phyloP scores from a whole-genome alignment of 2,329 filamentous ascomycete species.

The Fusarium coffeatum region DNA sequence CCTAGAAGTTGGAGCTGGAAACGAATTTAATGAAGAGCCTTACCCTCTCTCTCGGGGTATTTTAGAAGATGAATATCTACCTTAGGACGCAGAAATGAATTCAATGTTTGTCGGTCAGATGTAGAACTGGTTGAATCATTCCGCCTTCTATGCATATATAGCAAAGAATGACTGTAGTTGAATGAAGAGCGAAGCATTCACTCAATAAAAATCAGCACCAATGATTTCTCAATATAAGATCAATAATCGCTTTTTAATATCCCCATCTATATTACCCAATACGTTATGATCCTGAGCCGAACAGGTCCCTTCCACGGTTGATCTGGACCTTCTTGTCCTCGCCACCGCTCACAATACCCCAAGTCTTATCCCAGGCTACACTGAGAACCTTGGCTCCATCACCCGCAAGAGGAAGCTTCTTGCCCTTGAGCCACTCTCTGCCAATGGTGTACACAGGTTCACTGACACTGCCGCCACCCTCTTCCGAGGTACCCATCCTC shows the following conservation, averaged over 20 bases:
- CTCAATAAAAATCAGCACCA: background rate
- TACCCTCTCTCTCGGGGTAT: background rate
- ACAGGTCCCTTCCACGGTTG: constrained; percentile 73
- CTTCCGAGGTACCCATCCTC: constrained; percentile 67
- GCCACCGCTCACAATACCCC: constrained; percentile 90
- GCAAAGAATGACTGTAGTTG: background rate
- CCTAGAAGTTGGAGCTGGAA: background rate
- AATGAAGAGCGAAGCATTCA: background rate
- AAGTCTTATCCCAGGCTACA: constrained; percentile 84
- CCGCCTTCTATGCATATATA: background rate
- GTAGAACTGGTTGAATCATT: background rate
- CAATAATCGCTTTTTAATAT: constrained; percentile 26
- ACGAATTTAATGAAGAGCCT: constrained; percentile 7
- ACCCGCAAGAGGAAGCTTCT: constrained; percentile 74
- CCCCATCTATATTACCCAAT: constrained; percentile 15
- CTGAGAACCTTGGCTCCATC: constrained; percentile 92
- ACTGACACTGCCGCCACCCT: constrained; percentile 73
- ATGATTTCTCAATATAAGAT: constrained; percentile 24
- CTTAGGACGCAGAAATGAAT: background rate
- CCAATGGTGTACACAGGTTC: constrained; percentile 81
- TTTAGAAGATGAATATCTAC: background rate
- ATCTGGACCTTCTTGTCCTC: constrained; percentile 97
- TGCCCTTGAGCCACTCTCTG: constrained; percentile 75
- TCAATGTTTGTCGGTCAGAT: background rate
- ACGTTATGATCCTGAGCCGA: constrained; percentile 54